Conservation (phyloP, 2,329 filamentous ascomycete species). For the Proliferodiscus dingleyae region DNA sequence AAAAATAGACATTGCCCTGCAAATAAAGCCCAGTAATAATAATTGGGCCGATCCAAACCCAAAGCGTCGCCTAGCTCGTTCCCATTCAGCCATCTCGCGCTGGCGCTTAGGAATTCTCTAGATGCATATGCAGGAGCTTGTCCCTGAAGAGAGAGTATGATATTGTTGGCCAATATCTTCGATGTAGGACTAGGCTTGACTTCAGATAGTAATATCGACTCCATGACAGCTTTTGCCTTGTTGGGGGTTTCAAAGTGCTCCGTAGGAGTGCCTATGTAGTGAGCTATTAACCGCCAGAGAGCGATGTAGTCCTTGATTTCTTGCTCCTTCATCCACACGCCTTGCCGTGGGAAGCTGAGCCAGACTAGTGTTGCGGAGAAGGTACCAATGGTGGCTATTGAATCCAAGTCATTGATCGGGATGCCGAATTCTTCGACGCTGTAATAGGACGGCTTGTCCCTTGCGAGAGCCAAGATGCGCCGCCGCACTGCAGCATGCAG, state of each 20-base stretch:
- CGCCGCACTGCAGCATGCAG: conserved; percentile 64
- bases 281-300: conserved; percentile 69
- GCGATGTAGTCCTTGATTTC: conserved; percentile 68
- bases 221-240: conserved; percentile 59
- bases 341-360: conserved; percentile 66
- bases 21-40: conserved; percentile 25
- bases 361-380: conserved; percentile 67
- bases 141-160: conserved; percentile 62
- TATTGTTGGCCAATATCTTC: conserved; percentile 66
- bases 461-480: conserved; percentile 56
- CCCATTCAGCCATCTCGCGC: conserved; percentile 67
- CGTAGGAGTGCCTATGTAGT: conserved; percentile 65
- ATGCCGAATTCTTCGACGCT: conserved; percentile 53
- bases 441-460: conserved; percentile 57
- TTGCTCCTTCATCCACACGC: conserved; percentile 56
- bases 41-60: conserved; percentile 27
- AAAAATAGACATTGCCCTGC: conserved; percentile 28
- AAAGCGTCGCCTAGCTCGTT: conserved; percentile 55
- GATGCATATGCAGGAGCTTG: conserved; percentile 62
- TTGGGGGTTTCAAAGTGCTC: conserved; percentile 52
- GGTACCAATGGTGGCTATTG: conserved; percentile 63
- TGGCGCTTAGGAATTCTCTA: conserved; percentile 61
- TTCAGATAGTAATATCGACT: conserved; percentile 62
- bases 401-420: conserved; percentile 73
- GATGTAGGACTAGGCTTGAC: conserved; percentile 60